Evolutionary conservation across 2,329 filamentous ascomycete species (phyloP).

Genomic region (Zasmidium citrigriseum): DNA sequence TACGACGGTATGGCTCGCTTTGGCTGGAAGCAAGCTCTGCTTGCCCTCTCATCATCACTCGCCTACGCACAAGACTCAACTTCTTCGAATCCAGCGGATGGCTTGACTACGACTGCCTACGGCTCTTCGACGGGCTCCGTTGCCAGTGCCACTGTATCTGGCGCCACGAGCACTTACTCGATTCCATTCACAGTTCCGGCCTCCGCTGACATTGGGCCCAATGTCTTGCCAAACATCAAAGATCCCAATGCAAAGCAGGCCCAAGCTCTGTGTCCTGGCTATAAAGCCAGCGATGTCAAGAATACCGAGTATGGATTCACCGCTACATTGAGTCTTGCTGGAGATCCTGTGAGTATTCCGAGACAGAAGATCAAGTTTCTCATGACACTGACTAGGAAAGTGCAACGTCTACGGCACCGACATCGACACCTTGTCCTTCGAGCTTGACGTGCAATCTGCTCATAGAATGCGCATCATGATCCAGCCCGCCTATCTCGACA

Average conservation of each 20-base stretch:
- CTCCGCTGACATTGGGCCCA: constrained; percentile 33
- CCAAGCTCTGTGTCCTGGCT: constrained; percentile 61
- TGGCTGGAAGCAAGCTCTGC: constrained; percentile 23
- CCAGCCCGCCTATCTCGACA: constrained; percentile 60
- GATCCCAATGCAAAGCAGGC: constrained; percentile 65
- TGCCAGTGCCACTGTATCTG: constrained; percentile 30
- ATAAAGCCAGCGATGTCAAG: constrained; percentile 54
- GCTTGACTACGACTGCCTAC: constrained; percentile 18
- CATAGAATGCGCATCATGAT: constrained; percentile 73
- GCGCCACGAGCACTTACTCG: constrained; percentile 31
- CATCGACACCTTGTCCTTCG: constrained; percentile 64
- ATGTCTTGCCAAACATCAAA: constrained; percentile 60
- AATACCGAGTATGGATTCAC: constrained; percentile 51
- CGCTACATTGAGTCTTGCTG: constrained; percentile 55
- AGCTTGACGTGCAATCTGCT: constrained; percentile 55
- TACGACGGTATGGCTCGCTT: constrained; percentile 20
- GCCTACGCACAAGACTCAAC: constrained; percentile 25
- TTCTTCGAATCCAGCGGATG: constrained; percentile 20
- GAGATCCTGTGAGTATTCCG: constrained; percentile 40
- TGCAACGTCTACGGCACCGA: constrained; percentile 80
- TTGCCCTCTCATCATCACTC: constrained; percentile 22
- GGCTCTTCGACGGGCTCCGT: constrained; percentile 20
- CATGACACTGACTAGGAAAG: constrained; percentile 14
- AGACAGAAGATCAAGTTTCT: neutral
- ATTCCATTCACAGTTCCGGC: constrained; percentile 36